Percentiles rank a stretch among this genome's conserved stretches.
Conservation (phyloP, 306 rosid species). For the Fagus crenata region DNA sequence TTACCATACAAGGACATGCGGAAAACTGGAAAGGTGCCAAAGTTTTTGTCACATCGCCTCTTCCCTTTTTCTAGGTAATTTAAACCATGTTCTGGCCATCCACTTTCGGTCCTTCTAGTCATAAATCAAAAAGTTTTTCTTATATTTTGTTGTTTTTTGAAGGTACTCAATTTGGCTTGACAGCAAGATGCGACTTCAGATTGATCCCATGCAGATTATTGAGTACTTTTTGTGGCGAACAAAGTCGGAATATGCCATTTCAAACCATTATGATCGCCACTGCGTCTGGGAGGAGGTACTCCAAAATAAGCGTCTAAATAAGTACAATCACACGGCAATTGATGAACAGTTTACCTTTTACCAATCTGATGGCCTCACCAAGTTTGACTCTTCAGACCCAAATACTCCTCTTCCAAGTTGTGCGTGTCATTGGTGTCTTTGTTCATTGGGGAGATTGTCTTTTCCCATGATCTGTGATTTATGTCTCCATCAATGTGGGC, state of each 20-base stretch:
- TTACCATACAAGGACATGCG: slow-evolving; percentile 89
- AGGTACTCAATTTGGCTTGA: slow-evolving; percentile 98
- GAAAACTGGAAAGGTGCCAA: slow-evolving; percentile 96
- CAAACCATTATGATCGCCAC: slow-evolving; percentile 91
- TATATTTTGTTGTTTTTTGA: slow-evolving; percentile 30
- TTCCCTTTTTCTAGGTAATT: slow-evolving; percentile 82
- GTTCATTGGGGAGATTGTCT: slow-evolving; percentile 32
- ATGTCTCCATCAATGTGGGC: slow-evolving; percentile 21
- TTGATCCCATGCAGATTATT: slow-evolving; percentile 82
- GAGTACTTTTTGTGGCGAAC: slow-evolving; percentile 85
- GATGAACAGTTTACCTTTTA: slow-evolving; percentile 77
- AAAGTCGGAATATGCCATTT: slow-evolving; percentile 86
- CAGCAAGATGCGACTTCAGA: slow-evolving; percentile 87
- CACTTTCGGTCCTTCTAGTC: slow-evolving; percentile 27
- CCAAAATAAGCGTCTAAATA: slow-evolving; percentile 89
- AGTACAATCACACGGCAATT: slow-evolving; percentile 76
- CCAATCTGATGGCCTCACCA: slow-evolving; percentile 80
- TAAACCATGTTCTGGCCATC: slow-evolving; percentile 25
- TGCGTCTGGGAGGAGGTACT: slow-evolving; percentile 95
- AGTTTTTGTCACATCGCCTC: slow-evolving; percentile 86
- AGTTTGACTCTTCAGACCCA: slow-evolving; percentile 61
- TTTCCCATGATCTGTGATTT: background rate
- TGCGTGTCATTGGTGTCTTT: slow-evolving; percentile 44
- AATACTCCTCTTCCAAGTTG: slow-evolving; percentile 77
- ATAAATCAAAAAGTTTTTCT: slow-evolving; percentile 13